Conservation (phyloP, 2,329 filamentous ascomycete genomes). For the Seiridium unicorne region DNA sequence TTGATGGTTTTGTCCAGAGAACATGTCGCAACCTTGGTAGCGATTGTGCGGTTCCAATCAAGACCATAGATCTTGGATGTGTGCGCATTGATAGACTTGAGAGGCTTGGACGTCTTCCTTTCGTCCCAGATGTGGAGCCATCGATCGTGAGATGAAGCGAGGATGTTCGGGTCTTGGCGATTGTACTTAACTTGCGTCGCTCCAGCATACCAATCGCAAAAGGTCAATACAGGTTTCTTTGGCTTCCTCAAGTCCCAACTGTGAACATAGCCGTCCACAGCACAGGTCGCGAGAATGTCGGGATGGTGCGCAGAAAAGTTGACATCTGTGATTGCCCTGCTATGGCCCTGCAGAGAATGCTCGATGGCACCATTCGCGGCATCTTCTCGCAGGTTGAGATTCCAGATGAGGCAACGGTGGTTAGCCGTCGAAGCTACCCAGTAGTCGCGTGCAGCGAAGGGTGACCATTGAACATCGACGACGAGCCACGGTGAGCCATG, state of each 20-base stretch:
- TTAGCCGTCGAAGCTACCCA: slow-evolving; percentile 96
- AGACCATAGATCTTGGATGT: slow-evolving; percentile 92
- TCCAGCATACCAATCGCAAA: slow-evolving; percentile 90
- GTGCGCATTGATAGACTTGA: slow-evolving; percentile 84
- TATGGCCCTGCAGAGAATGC: slow-evolving; percentile 82
- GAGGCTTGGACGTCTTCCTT: slow-evolving; percentile 71
- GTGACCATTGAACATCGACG: slow-evolving; percentile 95
- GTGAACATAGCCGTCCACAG: slow-evolving; percentile 89
- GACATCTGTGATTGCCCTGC: slow-evolving; percentile 89
- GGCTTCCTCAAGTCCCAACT: slow-evolving; percentile 85
- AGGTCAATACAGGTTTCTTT: slow-evolving; percentile 71
- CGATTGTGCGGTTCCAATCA: slow-evolving; percentile 83
- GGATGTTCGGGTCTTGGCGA: slow-evolving; percentile 77
- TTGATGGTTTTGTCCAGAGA: slow-evolving; percentile 91
- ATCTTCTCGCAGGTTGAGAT: slow-evolving; percentile 76
- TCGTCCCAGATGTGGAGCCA: slow-evolving; percentile 90
- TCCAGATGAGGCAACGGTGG: slow-evolving; percentile 92
- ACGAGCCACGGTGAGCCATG: slow-evolving; percentile 93
- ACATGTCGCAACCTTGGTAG: slow-evolving; percentile 77
- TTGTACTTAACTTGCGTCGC: slow-evolving; percentile 97
- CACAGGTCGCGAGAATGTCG: slow-evolving; percentile 84
- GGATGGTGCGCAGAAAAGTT: slow-evolving; percentile 94
- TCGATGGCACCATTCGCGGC: slow-evolving; percentile 72
- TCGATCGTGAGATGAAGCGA: slow-evolving; percentile 88
- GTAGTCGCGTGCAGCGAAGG: slow-evolving; percentile 83